These are phyloP conservation scores for Solanum sejunctum DNA, from an alignment of 257 asterid species.

Conservation along the genomic window DNA sequence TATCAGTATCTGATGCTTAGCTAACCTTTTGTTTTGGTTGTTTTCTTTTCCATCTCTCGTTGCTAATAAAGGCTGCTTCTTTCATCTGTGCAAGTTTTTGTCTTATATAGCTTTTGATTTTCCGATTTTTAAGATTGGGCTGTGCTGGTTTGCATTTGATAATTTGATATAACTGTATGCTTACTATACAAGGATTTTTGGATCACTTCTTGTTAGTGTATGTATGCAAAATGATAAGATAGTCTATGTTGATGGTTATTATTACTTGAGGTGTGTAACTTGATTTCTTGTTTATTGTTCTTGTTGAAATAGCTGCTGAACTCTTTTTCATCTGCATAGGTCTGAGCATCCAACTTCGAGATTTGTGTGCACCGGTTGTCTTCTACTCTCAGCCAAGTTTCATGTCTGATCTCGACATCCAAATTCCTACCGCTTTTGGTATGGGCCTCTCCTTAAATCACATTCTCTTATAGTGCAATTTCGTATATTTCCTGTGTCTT, in stretches of 20 bases:
- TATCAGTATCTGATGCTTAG: neutral
- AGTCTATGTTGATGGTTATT: neutral
- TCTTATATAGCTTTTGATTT: neutral
- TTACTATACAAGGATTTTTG: neutral
- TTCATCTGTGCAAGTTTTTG: neutral
- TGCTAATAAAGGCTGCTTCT: neutral
- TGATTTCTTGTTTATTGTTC: neutral
- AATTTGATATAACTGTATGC: neutral
- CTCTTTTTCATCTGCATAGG: slow-evolving; percentile 1
- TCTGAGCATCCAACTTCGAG: slow-evolving; percentile 6
- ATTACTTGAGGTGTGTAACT: neutral
- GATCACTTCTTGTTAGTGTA: neutral
- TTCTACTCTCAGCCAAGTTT: slow-evolving; percentile 11
- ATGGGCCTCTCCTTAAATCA: neutral
- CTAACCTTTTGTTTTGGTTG: neutral
- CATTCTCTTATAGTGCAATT: neutral
- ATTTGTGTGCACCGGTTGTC: neutral
- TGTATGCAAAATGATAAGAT: neutral
- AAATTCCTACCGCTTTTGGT: slow-evolving; percentile 48
- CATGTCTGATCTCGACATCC: slow-evolving; percentile 59
- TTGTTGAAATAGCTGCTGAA: neutral
- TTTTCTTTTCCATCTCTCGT: neutral
- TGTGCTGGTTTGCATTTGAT: neutral
- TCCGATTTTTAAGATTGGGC: neutral
- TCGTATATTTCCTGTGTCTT: neutral